Base-by-base conservation (phyloP, 345 rosid genomes). In the Brassica juncea region DNA sequence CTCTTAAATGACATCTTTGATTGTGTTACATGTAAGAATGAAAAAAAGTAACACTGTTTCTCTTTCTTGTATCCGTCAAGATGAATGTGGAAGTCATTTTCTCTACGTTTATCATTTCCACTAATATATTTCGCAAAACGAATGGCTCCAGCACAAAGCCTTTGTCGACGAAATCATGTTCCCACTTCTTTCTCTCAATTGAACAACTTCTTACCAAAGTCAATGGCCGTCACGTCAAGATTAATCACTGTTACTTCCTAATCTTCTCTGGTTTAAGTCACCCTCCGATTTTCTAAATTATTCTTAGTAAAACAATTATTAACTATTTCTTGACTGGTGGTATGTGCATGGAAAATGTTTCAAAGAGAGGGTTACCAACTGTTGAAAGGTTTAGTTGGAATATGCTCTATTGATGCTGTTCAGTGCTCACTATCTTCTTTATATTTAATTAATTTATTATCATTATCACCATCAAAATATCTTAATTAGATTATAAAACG, bases 101-200 rank as follows among this genome's bases (percentile, higher is more conserved):
- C 2, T 28, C 49, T 1, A 60, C 25, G 62, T 68, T 76, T 76
- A 68, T 76, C 9, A 0, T 68, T 68, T 76, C 80, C 74, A 68
- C 68, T 59, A 57, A 68, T 59, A 59, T 19, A 44, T 59, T 60
- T 11, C 6, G 1, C 55, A 12, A 49, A 49, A 31, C n/a, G 30
- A 37, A 35, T 37, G 70, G 2, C 52, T 64, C 2, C 23, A 74
- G 32, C 54, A 0, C 54, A 44, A 44, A 44, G 54, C 54, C 54
- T 3, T 39, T 64, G 34, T 66, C 19, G 42, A 74, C 27, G 71
- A 25, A n/a, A 65, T 5, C 65, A 74, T 15, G 31, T 47, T 4
- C 63, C 61, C 77, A 74, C 69, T 42, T 49, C 35, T 21, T 74
- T 66, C 34, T 74, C 65, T 25, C 35, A 34, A 34, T 52, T 74